Conservation (phyloP, 441 rosid genomes). For the Corymbia citriodora region DNA sequence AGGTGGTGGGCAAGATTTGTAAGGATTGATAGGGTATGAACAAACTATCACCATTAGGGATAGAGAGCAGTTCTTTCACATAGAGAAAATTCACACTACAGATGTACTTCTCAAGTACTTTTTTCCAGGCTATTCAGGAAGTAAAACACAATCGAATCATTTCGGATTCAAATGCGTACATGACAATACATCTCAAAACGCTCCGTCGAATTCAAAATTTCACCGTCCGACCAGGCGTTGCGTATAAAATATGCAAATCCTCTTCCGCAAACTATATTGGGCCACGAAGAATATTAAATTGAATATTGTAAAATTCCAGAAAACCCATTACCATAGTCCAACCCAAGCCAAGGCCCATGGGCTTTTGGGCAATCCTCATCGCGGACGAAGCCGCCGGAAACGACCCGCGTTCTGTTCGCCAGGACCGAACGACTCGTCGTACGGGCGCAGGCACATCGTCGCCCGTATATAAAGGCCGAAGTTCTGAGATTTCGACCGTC, state of each 20-base stretch:
- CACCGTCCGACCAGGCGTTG: not conserved
- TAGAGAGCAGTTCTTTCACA: not conserved
- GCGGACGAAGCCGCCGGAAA: not conserved
- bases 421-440: not conserved
- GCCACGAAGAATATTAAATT: not conserved
- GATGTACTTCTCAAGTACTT: not conserved
- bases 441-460: not conserved
- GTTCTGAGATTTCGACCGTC: not conserved
- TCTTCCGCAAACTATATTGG: not conserved
- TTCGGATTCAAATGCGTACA: not conserved
- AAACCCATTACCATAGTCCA: not conserved
- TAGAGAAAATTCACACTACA: rapidly evolving
- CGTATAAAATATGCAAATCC: not conserved
- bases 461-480: not conserved
- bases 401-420: not conserved
- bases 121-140: rapidly evolving
- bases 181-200: not conserved
- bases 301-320: not conserved
- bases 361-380: not conserved
- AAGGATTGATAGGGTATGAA: not conserved
- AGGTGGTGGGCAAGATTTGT: not conserved
- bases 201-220: not conserved
- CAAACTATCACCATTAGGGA: rapidly evolving
- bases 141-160: not conserved
- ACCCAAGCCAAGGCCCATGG: not conserved